Conservation (phyloP, 2,329 filamentous ascomycete species). For the Aspergillus luchuensis region DNA sequence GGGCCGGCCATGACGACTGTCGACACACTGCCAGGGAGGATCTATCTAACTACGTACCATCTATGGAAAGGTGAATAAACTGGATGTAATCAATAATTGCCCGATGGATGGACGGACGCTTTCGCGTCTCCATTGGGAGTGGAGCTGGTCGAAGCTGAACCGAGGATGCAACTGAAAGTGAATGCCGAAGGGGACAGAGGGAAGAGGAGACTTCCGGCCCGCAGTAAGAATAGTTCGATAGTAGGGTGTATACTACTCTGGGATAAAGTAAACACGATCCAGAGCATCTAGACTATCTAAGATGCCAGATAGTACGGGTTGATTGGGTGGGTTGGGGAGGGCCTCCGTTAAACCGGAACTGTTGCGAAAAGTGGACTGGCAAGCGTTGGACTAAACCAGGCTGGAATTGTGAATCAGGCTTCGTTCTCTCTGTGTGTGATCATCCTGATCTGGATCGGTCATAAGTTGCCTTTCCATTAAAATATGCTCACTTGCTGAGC, state of each 20-base stretch:
- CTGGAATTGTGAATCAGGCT: slow-evolving; percentile 1
- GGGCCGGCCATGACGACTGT: neutral
- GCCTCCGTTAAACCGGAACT: neutral
- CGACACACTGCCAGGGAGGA: neutral
- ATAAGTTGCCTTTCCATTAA: slow-evolving; percentile 1
- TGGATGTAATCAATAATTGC: neutral
- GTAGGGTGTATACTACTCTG: neutral
- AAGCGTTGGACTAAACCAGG: neutral
- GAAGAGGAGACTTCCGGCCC: neutral
- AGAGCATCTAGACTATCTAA: neutral
- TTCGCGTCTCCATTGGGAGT: neutral
- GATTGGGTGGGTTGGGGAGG: neutral
- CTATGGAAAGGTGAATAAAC: no score
- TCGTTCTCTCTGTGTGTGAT: neutral
- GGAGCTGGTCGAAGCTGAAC: slow-evolving; percentile 2
- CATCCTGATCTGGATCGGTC: slow-evolving; percentile 1
- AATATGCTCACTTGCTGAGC: neutral
- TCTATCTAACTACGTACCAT: no score
- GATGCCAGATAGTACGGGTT: no score
- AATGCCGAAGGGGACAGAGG: slow-evolving; percentile 2
- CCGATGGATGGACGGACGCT: neutral
- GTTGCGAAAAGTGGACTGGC: neutral
- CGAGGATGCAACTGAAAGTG: slow-evolving; percentile 3
- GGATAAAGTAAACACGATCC: neutral
- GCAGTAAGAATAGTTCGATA: neutral